Evolutionary conservation across 768 basidiomycete species (phyloP), one percentile per base, ranked within the genome.

Genomic region (Termitomyces sp.): DNA sequence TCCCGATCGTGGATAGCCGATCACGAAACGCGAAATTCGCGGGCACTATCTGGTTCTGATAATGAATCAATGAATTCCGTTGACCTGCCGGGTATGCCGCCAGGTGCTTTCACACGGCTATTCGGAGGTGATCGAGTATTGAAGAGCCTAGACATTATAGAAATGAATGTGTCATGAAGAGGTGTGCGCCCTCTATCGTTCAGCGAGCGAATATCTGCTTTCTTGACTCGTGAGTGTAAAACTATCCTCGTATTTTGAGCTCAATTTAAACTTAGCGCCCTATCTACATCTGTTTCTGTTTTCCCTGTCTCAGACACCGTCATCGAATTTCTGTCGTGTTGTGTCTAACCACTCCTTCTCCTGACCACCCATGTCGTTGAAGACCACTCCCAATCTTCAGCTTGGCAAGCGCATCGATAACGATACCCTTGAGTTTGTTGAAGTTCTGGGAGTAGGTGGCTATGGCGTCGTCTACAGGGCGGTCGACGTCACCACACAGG

Each of bases 381-480:
- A 65, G 54, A 50, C 44, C 31, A 47, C 60, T 15, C 56, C 62
- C 33, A 76, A 77, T 52, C 84, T 84, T 44, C 73, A 78, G 59
- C 73, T 89, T 57, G 94, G 94, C 42, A 86, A 87, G 58, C 71
- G 83, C 67, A 91, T 98, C 76, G 92, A 95, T 78, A 79, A 83
- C 59, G 86, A 85, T 61, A 74, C 83, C 46, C 83, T 98, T 55
- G 82, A 94, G 70, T 86, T 98, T 56, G 82, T 89, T 62, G 84
- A 89, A 63, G 81, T 95, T 58, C 83, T 98, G 47, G 96, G 96
- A 33, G 83, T 89, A 32, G 96, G 96, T 12, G 95, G 95, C 22
- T 98, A 97, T 67, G 96, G 96, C 52, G 86, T 94, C 62, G 96
- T 98, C 11, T 97, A 96, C 70, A 88, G 90, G 53, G 95, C 92